Evolutionary conservation across 768 basidiomycete species (phyloP).

Genomic region (Suillus fuscotomentosus): DNA sequence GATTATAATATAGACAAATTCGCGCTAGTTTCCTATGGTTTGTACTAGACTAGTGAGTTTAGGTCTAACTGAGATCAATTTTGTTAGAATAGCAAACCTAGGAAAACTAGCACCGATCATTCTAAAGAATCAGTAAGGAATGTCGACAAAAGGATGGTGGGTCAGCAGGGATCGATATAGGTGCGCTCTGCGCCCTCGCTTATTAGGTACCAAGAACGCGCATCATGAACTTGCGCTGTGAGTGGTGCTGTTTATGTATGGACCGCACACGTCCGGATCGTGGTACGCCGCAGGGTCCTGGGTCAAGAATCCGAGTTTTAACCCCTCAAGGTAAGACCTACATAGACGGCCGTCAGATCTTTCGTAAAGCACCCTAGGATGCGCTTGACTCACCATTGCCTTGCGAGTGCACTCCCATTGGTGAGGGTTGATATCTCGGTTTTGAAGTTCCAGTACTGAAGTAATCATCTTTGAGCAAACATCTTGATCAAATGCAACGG

Average conservation of each 20-base stretch:
- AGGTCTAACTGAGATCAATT: too few relatives aligned
- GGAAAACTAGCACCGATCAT: too few relatives aligned
- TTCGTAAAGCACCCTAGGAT: not conserved
- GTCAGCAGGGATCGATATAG: not conserved
- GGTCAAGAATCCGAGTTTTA: constrained; percentile 61
- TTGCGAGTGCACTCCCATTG: constrained; percentile 45
- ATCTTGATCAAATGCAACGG: not conserved
- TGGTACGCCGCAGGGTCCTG: constrained; percentile 52
- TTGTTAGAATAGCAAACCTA: too few relatives aligned
- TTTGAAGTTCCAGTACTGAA: constrained; percentile 73
- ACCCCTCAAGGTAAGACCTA: constrained; percentile 72
- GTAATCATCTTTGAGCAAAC: not conserved
- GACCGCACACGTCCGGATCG: constrained; percentile 57
- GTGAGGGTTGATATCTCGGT: constrained; percentile 51
- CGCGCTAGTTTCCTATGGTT: too few relatives aligned
- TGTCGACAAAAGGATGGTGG: not conserved
- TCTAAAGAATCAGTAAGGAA: too few relatives aligned
- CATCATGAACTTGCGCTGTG: constrained; percentile 10
- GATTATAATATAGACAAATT: too few relatives aligned
- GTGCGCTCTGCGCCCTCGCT: not conserved
- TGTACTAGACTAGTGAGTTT: too few relatives aligned
- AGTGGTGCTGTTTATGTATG: constrained; percentile 31
- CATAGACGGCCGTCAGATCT: not conserved
- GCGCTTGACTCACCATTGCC: constrained; percentile 54
- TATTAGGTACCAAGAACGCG: not conserved